phyloP scores from a whole-genome alignment of 257 asterid genomes.

The Lycium barbarum region DNA sequence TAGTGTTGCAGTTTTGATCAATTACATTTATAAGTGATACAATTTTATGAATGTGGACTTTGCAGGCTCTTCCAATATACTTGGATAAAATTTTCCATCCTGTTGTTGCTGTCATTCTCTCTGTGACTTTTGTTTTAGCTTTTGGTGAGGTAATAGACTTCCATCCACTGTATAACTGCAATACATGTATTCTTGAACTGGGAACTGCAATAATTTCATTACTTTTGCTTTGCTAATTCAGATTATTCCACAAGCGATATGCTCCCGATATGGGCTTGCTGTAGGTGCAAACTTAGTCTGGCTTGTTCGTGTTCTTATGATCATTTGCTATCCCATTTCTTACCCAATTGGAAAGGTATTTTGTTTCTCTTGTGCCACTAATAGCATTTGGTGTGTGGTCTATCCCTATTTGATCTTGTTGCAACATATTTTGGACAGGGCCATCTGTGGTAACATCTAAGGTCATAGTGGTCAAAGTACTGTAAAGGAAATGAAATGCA shows the following conservation, averaged over 20 bases:
- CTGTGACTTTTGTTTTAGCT: constrained; percentile 95
- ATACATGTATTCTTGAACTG: constrained; percentile 18
- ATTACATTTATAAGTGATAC: not conserved
- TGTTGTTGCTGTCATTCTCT: constrained; percentile 83
- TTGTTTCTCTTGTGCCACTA: not conserved
- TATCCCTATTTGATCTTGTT: not conserved
- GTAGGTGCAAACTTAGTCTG: constrained; percentile 93
- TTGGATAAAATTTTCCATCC: constrained; percentile 94
- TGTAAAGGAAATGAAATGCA: not conserved
- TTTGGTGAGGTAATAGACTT: constrained; percentile 83
- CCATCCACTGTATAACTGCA: not conserved
- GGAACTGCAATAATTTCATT: not conserved
- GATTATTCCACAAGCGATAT: constrained; percentile 96
- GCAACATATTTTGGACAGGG: not conserved
- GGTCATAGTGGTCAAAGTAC: constrained; percentile 12
- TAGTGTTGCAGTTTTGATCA: not conserved
- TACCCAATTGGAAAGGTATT: constrained; percentile 93
- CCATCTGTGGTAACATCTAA: not conserved
- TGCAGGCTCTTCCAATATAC: constrained; percentile 95
- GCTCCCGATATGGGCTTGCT: constrained; percentile 93
- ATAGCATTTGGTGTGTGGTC: not conserved
- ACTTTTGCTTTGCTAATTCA: constrained; percentile 40
- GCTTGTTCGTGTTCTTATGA: constrained; percentile 93
- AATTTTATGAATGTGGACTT: not conserved
- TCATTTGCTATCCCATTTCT: constrained; percentile 82